Evolutionary conservation across 768 basidiomycete species (phyloP), one percentile per base, ranked within the genome.

Genomic region (Naganishia kalamii): DNA sequence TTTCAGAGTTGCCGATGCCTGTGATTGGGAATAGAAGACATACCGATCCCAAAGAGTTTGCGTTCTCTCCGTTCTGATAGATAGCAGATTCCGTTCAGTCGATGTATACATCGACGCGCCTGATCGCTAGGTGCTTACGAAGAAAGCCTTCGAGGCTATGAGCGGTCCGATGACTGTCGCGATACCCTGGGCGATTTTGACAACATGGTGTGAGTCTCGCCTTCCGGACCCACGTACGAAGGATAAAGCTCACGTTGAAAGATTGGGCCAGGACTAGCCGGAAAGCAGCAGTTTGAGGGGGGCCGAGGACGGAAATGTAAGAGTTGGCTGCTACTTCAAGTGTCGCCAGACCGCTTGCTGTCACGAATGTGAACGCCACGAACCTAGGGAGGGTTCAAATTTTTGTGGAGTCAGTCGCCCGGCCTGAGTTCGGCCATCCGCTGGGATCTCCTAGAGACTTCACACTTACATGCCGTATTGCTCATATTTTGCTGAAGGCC

Each of bases 161-260:
- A 71, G 37, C n/a, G 71, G 71, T 43, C 71, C 69, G n/a, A 72
- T 37, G 27, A 72, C 70, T 5, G 69, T 72, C 3, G 71, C 71
- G 40, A 72, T 65, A 0, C 71, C 71, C 62, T 63, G 21, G 2
- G 30, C 33, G 15, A 17, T 5, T 5, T 4, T 5, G 43, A 32
- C n/a, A 27, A 12, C 4, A 62, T 21, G 13, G 41, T 33, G 25
- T 47, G n/a, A 25, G 12, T 2, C n/a, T 12, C 6, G 4, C 37
- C 5, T 23, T 57, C 52, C 17, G 19, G 25, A 17, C 13, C 23
- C 35, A 3, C 13, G 23, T 41, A 10, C 8, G 4, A 35, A 27
- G 25, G 10, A 3, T 1, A n/a, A 17, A 25, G 51, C 62, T 40
- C 48, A 52, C 62, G 47, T 72, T 70, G 68, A 66, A 68, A 4